A percentile compares a stretch with the other conserved stretches of the same genome.
Evolutionary conservation across 345 rosid species (phyloP).

Genomic region (Sisymbrium irio): DNA sequence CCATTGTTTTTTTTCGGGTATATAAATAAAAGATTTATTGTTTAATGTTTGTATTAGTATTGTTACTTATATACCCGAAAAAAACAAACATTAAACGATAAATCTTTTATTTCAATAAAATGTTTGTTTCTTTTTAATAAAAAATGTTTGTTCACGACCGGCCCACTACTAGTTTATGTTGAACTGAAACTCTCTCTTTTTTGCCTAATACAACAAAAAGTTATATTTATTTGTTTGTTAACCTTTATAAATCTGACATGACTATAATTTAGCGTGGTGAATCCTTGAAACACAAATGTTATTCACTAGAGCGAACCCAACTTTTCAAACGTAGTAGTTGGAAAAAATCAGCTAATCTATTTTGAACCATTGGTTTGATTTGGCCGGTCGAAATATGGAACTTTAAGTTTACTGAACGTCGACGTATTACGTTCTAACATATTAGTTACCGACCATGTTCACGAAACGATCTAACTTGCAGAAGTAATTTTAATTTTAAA

Average conservation of each 20-base stretch:
- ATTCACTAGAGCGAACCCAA: not conserved
- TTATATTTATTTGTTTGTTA: not conserved
- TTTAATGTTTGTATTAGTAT: not conserved
- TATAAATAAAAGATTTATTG: no score
- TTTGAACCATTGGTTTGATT: not conserved
- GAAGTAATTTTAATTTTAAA: not conserved
- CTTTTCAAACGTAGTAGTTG: not conserved
- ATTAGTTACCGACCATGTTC: not conserved
- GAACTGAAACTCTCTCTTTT: not conserved
- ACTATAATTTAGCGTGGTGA: not conserved
- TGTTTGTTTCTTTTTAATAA: no score
- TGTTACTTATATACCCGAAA: not conserved
- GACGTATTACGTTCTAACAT: no score
- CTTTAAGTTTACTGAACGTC: not conserved
- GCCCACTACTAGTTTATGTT: not conserved
- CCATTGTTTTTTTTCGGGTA: no score
- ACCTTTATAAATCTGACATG: not conserved
- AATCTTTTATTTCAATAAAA: no score
- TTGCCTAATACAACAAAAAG: not conserved
- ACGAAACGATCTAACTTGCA: not conserved
- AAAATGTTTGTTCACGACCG: not conserved
- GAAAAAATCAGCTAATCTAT: not conserved
- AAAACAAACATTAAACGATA: not conserved
- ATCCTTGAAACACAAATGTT: not conserved
- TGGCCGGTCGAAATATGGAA: not conserved